Conservation (phyloP, 2,329 filamentous ascomycete species). For the Cryphonectria naterciae region DNA sequence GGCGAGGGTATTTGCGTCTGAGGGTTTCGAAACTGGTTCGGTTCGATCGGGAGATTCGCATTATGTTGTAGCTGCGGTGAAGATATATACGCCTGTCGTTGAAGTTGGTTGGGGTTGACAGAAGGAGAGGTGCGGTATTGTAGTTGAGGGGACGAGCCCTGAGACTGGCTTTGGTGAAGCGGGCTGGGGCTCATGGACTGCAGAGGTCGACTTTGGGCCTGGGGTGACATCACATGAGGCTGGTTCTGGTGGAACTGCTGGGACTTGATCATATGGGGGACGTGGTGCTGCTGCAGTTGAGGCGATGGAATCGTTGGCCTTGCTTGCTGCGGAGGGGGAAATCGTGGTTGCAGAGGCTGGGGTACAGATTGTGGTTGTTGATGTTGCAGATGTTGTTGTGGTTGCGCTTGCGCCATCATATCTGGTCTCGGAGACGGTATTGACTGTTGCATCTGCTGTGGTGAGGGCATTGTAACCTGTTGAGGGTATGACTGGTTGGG, state of each 20-base stretch:
- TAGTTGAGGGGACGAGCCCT: slow-evolving; percentile 6
- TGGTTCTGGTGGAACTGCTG: slow-evolving; percentile 7
- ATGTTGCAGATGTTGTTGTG: slow-evolving; percentile 18
- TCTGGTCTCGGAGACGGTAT: slow-evolving; percentile 29
- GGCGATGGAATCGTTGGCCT: slow-evolving; percentile 4
- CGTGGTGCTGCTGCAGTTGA: slow-evolving; percentile 5
- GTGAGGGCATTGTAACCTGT: slow-evolving; percentile 3
- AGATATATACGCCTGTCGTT: neutral
- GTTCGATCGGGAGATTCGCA: neutral
- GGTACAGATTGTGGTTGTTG: slow-evolving; percentile 29
- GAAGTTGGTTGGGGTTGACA: slow-evolving; percentile 2
- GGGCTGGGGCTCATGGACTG: slow-evolving; percentile 6
- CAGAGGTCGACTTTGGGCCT: slow-evolving; percentile 5
- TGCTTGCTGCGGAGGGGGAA: slow-evolving; percentile 18
- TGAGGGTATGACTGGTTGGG: slow-evolving; percentile 6
- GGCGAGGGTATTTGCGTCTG: neutral
- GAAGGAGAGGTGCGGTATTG: slow-evolving; percentile 14
- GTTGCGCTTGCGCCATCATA: slow-evolving; percentile 15
- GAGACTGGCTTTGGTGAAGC: slow-evolving; percentile 9
- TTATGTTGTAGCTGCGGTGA: slow-evolving; percentile 5
- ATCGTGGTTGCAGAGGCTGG: slow-evolving; percentile 19
- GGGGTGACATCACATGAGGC: slow-evolving; percentile 13
- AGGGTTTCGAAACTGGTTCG: neutral
- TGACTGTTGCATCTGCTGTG: slow-evolving; percentile 33
- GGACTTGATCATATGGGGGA: neutral